Conservation (phyloP, 2,329 filamentous ascomycete genomes). For the Fusarium buxicola region DNA sequence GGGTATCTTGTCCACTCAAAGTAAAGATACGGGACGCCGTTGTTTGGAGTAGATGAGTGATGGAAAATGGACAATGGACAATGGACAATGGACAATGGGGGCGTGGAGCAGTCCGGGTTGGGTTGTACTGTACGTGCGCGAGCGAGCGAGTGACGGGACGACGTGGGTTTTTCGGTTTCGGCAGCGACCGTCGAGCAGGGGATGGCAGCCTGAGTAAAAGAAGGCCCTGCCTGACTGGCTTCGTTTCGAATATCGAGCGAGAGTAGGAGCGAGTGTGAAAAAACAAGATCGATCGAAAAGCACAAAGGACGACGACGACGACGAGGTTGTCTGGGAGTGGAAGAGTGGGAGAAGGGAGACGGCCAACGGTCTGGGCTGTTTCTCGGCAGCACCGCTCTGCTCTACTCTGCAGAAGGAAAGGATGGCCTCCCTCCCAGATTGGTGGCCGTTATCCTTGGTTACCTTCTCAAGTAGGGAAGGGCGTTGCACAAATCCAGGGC, state of each 20-base stretch:
- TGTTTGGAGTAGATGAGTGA: slow-evolving; percentile 43
- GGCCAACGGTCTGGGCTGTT: slow-evolving; percentile 10
- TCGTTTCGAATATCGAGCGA: slow-evolving; percentile 29
- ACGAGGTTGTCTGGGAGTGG: slow-evolving; percentile 26
- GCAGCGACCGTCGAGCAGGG: slow-evolving; percentile 29
- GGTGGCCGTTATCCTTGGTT: slow-evolving; percentile 36
- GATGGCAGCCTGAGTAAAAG: slow-evolving; percentile 18
- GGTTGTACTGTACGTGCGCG: no score
- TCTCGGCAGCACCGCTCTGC: background rate
- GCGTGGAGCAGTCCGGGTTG: slow-evolving; percentile 38
- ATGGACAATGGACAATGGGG: slow-evolving; percentile 13
- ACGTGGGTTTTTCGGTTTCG: slow-evolving; percentile 37
- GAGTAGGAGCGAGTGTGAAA: slow-evolving; percentile 24
- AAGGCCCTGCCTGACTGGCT: slow-evolving; percentile 6
- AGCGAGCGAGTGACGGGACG: slow-evolving; percentile 36
- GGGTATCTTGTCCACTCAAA: slow-evolving; percentile 29
- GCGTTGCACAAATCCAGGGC: slow-evolving; percentile 21
- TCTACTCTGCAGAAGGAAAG: slow-evolving; percentile 3
- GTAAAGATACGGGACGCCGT: slow-evolving; percentile 34
- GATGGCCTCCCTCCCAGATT: slow-evolving; percentile 25
- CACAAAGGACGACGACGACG: slow-evolving; percentile 29
- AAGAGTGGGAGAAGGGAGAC: slow-evolving; percentile 16
- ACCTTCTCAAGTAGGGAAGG: slow-evolving; percentile 19
- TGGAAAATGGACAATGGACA: slow-evolving; percentile 29
- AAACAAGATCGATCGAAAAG: slow-evolving; percentile 22